phyloP scores from a whole-genome alignment of 2,329 filamentous ascomycete species.

The Stromatinia cepivora region DNA sequence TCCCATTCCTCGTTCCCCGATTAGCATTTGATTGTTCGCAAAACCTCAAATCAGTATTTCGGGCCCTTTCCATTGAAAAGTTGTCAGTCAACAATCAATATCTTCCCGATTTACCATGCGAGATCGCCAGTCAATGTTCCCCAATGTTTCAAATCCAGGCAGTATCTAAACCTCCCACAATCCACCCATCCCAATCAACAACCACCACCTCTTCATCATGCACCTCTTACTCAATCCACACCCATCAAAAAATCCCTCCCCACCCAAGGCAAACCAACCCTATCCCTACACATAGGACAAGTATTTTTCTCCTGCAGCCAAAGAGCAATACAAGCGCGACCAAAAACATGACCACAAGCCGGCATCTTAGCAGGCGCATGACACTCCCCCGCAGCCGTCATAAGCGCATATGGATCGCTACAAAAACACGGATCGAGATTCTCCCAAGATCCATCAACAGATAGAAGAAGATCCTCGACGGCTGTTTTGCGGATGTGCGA shows the following conservation, averaged over 20 bases:
- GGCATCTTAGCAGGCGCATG: not conserved
- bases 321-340: not conserved
- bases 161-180: too few relatives aligned
- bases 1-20: not conserved
- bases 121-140: too few relatives aligned
- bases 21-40: not conserved
- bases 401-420: not conserved
- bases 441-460: not conserved
- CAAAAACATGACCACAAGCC: not conserved
- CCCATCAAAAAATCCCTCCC: too few relatives aligned
- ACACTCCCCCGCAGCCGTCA: not conserved
- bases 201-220: not conserved
- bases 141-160: too few relatives aligned
- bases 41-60: not conserved
- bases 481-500: not conserved
- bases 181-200: too few relatives aligned
- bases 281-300: conserved; percentile 5
- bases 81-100: too few relatives aligned
- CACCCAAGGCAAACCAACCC: not conserved
- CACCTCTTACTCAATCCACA: not conserved
- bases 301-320: not conserved
- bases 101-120: too few relatives aligned
- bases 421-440: not conserved
- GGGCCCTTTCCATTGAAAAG: not conserved
- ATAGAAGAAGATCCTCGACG: not conserved